Percentiles rank a stretch among this genome's conserved stretches.
phyloP scores from a whole-genome alignment of 495 filamentous ascomycete genomes.

The Entonaema liquescens region DNA sequence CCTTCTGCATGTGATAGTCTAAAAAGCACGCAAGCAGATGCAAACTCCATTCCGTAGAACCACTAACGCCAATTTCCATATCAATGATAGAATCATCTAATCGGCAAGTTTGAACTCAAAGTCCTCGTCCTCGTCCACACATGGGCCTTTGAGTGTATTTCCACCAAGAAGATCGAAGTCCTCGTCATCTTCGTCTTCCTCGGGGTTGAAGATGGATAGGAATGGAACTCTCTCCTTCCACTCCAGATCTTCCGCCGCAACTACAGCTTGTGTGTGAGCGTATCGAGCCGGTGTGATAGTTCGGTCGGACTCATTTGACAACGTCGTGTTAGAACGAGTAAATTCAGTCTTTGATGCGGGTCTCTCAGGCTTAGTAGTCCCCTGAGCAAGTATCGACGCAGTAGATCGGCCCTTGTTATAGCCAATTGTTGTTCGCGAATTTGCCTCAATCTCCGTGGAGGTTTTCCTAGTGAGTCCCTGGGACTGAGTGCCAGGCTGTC shows the following conservation, averaged over 20 bases:
- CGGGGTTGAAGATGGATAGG: constrained; percentile 55
- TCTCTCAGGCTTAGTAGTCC: constrained; percentile 21
- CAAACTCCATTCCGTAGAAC: constrained; percentile 2
- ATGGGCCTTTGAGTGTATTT: constrained; percentile 12
- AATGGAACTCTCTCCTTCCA: constrained; percentile 52
- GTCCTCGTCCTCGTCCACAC: constrained; percentile 48
- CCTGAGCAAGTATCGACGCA: constrained; percentile 54
- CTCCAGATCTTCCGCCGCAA: constrained; percentile 37
- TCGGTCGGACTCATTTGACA: constrained; percentile 54
- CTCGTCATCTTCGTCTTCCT: constrained; percentile 47
- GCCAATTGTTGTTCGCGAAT: constrained; percentile 79
- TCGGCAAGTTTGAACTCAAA: constrained; percentile 55
- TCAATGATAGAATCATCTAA: constrained; percentile 18
- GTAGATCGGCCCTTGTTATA: constrained; percentile 78
- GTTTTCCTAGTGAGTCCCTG: constrained; percentile 51
- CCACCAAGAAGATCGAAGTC: constrained; percentile 33
- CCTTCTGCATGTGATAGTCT: not conserved
- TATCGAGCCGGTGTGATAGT: constrained; percentile 61
- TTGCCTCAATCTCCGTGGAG: constrained; percentile 64
- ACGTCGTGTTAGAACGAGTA: constrained; percentile 50
- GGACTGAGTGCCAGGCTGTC: constrained; percentile 41
- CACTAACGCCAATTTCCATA: constrained; percentile 16
- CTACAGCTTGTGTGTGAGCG: constrained; percentile 42
- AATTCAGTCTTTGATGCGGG: constrained; percentile 24
- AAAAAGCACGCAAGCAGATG: constrained; percentile 5